Evolutionary conservation across 129 eudicot genomes (phyloP).

Genomic region (Daucus carota): DNA sequence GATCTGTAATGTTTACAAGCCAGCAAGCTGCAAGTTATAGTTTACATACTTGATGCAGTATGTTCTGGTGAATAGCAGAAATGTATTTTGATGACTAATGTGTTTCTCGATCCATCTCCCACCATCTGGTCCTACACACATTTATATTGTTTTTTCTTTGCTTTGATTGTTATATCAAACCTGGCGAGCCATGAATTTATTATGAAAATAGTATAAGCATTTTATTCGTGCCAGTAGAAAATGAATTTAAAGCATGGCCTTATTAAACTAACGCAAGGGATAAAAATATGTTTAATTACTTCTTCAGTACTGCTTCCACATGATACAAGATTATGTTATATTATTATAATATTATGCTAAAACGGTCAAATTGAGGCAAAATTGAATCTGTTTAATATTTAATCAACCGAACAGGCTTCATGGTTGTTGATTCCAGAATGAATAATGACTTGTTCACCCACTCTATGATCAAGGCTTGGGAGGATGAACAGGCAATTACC

Average conservation of each 20-base stretch:
- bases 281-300: background rate
- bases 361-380: background rate
- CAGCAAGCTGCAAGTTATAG: too few species aligned
- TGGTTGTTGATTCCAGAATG: background rate
- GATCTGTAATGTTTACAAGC: too few species aligned
- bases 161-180: background rate
- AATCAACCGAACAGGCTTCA: too few species aligned
- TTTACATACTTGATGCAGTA: too few species aligned
- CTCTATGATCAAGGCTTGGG: background rate
- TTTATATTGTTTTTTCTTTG: slow-evolving; percentile 1
- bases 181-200: background rate
- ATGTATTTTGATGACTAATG: background rate
- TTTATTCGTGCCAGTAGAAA: background rate
- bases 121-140: background rate
- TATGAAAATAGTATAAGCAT: background rate
- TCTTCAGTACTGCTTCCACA: background rate
- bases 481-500: too few species aligned
- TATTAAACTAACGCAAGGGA: background rate
- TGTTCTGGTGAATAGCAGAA: background rate
- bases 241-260: background rate
- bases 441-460: background rate
- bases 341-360: too few species aligned
- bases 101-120: background rate
- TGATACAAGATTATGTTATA: background rate
- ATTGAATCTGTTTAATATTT: background rate